Base-by-base conservation (phyloP, 768 basidiomycete species). In the Pisolithus marmoratus region DNA sequence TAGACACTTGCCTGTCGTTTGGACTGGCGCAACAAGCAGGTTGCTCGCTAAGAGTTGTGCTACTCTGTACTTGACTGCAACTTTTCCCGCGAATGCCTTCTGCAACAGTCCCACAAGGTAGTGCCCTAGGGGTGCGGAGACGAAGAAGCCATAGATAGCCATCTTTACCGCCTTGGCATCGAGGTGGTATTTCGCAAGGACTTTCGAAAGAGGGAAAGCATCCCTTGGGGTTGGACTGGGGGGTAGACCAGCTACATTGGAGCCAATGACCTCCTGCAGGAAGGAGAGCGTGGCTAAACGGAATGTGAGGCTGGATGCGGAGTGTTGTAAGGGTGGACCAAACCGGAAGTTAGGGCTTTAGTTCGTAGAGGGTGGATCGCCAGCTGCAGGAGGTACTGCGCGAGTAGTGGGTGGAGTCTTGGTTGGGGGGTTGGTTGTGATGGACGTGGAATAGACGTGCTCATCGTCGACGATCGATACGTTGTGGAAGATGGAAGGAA, bases 91-190 rank as follows among this genome's bases (percentile, higher is more conserved):
- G 62, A 94, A 94, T 14, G 77, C 77, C 60, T 77, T 84, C 68
- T 93, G 90, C 52, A 94, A 69, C 38, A 74, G 58, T 49, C 85
- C 82, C 19, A 90, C 79, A 54, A 93, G 81, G 64, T 77, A 68
- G 63, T 94, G 92, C 38, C 82, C 77, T 27, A 94, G 65, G 0
- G 92, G 92, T 6, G 90, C 92, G 12, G 90, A 90, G 38, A 94
- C 77, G 58, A 87, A 75, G 71, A 87, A 82, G 54, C 92, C 92
- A 63, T 91, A 93, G 20, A 85, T 46, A 1, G 82, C 87, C 85
- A 94, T 90, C 68, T 94, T 91, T 60, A 87, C 50, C 7, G 92
- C 88, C 60, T 83, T 86, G 54, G 72, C 52, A 63, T 90, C 76
- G 48, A 92, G 67, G 63, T 87, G 83, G 5, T 72, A 71, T 44